Conservation (phyloP, 2,329 filamentous ascomycete species). For the Herpotrichia juniperi region DNA sequence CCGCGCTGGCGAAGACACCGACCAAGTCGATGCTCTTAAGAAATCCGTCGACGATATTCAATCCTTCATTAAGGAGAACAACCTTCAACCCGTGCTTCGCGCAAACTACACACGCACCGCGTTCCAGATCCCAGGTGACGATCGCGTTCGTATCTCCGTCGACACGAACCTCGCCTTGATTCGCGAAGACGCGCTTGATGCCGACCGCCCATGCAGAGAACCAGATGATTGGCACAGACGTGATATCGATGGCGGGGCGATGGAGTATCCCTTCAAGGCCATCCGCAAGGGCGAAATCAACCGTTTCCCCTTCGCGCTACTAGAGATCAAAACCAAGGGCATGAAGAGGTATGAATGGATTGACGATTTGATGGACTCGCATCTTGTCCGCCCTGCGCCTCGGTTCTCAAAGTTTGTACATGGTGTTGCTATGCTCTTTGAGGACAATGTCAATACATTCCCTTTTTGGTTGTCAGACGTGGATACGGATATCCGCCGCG, state of each 20-base stretch:
- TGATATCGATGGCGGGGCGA: conserved; percentile 82
- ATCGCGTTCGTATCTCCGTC: conserved; percentile 87
- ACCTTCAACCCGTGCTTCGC: conserved; percentile 82
- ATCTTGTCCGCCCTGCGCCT: conserved; percentile 87
- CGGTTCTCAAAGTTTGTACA: conserved; percentile 98
- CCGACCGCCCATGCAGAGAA: conserved; percentile 84
- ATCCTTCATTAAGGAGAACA: conserved; percentile 75
- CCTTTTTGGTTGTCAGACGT: conserved; percentile 95
- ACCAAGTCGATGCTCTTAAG: conserved; percentile 73
- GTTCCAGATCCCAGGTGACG: conserved; percentile 93
- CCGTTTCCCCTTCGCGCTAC: conserved; percentile 85
- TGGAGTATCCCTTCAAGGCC: conserved; percentile 85
- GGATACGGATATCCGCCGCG: conserved; percentile 90
- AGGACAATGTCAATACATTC: conserved; percentile 91
- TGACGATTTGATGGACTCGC: conserved; percentile 87
- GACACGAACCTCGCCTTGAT: conserved; percentile 94
- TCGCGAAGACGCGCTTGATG: conserved; percentile 74
- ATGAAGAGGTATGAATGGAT: conserved; percentile 84
- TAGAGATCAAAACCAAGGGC: conserved; percentile 84
- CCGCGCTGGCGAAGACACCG: conserved; percentile 70
- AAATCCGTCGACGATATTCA: conserved; percentile 78
- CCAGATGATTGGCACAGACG: conserved; percentile 87
- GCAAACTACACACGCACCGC: conserved; percentile 94
- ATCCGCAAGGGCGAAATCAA: conserved; percentile 91
- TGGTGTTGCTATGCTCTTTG: conserved; percentile 87